Evolutionary conservation across 148 eudicot species (phyloP), one percentile per base, ranked within the genome.

Genomic region (Mesembryanthemum crystallinum): DNA sequence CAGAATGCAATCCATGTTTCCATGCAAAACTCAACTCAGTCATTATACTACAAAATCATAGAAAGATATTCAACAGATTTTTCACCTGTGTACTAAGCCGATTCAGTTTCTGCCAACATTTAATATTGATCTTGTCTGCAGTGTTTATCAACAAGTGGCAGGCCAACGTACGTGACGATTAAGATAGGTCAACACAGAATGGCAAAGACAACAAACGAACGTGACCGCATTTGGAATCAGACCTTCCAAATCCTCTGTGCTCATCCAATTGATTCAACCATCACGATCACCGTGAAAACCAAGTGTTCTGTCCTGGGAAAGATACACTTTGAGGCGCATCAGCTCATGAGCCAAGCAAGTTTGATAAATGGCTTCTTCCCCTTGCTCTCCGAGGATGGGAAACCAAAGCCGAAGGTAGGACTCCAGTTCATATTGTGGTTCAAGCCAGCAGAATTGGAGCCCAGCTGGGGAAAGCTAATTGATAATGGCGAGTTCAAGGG

Each of bases 231-330:
- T 61, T 95, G 99, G 99, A 95, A 95, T 84, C 99, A 90, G 75
- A 95, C 96, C 59, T 90, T 92, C 54, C 90, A 84, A 71, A 84
- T 95, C 71, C 87, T 89, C 4, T 92, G 99, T 74, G 99, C 99
- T 33, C 94, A 95, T 83, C 83, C 90, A 5, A 79, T 84, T 0
- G 85, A 90, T 17, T 76, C 97, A 24, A 82, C 73, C 33, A 80
- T 95, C 81, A 90, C 89, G 49, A 86, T 95, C 65, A 83, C 91
- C 52, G 76, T 95, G 77, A 90, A 86, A 81, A 88, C 89, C 49
- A 92, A 85, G 71, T 86, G 89, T 47, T 78, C 84, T 3, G 35
- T 84, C 64, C 83, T 95, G 23, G 96, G 99, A 37, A 88, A 79
- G 73, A 71, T 89, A 71, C 76, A 76, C 0, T 89, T 95, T 67